Conservation (phyloP, 139 green algal species). For the Chlorella sp. region DNA sequence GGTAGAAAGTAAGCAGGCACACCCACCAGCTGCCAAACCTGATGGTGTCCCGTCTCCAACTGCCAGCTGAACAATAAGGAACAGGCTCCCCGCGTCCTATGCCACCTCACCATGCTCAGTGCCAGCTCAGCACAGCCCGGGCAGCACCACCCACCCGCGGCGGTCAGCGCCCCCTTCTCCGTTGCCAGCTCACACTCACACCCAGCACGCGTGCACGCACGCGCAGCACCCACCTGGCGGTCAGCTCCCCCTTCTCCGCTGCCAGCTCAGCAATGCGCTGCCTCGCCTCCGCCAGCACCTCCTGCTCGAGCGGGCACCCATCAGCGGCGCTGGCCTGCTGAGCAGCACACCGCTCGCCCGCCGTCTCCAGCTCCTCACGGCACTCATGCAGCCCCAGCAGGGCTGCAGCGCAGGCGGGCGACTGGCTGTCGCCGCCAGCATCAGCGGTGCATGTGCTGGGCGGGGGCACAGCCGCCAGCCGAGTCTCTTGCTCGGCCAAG, state of each 20-base stretch:
- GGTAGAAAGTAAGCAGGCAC: background rate
- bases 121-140: too few species aligned
- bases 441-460: background rate
- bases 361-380: background rate
- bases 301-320: background rate
- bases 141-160: too few species aligned
- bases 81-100: too few species aligned
- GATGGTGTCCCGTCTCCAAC: too few species aligned
- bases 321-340: background rate
- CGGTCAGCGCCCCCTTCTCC: background rate
- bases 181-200: background rate
- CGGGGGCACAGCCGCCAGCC: background rate
- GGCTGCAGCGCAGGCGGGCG: background rate
- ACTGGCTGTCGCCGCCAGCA: background rate
- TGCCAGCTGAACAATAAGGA: too few species aligned
- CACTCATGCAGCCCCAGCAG: constrained; percentile 21
- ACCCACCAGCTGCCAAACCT: too few species aligned
- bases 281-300: constrained; percentile 4
- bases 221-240: background rate
- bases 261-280: constrained; percentile 4
- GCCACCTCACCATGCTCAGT: too few species aligned
- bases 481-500: background rate
- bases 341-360: background rate
- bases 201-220: too few species aligned
- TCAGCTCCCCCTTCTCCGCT: background rate